Percentiles rank a stretch among this genome's conserved stretches.
These are phyloP conservation scores for Emmonsia crescens DNA, from an alignment of 2,329 filamentous ascomycete species.

Conservation along the genomic window DNA sequence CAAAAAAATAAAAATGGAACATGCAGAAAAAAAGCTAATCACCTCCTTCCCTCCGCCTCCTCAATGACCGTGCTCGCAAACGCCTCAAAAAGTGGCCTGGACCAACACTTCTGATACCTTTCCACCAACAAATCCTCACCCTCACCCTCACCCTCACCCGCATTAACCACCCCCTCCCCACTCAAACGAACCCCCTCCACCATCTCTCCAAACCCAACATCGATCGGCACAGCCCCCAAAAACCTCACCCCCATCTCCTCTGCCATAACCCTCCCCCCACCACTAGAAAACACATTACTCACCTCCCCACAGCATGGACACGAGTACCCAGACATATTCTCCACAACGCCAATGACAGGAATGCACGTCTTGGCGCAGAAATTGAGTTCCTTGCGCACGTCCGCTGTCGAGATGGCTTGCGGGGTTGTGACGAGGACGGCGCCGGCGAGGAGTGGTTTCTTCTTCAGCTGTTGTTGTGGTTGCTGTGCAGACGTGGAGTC, in stretches of 20 bases:
- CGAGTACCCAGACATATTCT: constrained; percentile 67
- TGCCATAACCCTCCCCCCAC: constrained; percentile 83
- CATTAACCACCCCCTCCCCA: constrained; percentile 13
- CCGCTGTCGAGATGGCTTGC: constrained; percentile 83
- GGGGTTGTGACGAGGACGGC: constrained; percentile 94
- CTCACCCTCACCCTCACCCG: constrained; percentile 3
- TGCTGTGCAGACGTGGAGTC: constrained; percentile 30
- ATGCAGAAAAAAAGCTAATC: neutral
- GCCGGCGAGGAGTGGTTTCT: constrained; percentile 58
- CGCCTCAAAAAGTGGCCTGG: constrained; percentile 31
- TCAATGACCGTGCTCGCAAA: constrained; percentile 30
- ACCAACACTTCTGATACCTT: constrained; percentile 35
- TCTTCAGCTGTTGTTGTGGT: constrained; percentile 13
- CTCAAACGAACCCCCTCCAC: constrained; percentile 51
- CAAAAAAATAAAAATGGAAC: neutral
- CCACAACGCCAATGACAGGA: constrained; percentile 73
- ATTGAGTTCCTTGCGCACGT: constrained; percentile 90
- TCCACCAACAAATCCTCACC: constrained; percentile 28
- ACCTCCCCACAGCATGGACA: constrained; percentile 62
- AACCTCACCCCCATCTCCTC: constrained; percentile 74
- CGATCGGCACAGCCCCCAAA: constrained; percentile 78
- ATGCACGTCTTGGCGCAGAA: constrained; percentile 81
- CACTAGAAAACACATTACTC: constrained; percentile 86
- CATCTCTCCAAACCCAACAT: constrained; percentile 79
- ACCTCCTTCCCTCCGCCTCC: constrained; percentile 10